Percentiles rank a stretch among this genome's conserved stretches.
These are phyloP conservation scores for Fusarium gaditjirri DNA, from an alignment of 2,329 filamentous ascomycete species.

Conservation along the genomic window DNA sequence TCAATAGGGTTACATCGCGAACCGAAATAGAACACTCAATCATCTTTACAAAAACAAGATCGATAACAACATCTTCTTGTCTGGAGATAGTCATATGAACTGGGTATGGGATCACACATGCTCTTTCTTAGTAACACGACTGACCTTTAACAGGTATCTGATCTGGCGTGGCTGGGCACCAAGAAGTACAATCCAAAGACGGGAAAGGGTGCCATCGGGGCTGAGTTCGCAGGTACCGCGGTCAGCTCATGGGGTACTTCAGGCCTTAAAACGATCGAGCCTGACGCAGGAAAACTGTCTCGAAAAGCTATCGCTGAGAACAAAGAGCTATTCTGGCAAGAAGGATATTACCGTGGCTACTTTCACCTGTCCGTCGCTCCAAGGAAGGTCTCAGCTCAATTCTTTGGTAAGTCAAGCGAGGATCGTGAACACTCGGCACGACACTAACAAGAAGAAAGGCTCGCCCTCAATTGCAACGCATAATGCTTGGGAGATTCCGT, in stretches of 20 bases:
- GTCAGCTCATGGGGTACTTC: background rate
- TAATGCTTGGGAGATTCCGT: background rate
- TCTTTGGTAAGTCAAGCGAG: background rate
- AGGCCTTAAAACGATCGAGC: background rate
- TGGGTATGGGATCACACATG: background rate
- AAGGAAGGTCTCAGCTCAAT: background rate
- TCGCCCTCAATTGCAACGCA: background rate
- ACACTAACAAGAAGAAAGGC: background rate
- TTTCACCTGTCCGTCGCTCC: background rate
- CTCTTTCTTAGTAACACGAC: rapidly evolving
- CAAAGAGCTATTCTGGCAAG: background rate
- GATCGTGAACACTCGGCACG: rapidly evolving
- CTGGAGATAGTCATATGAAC: background rate
- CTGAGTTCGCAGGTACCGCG: background rate
- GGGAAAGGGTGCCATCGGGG: background rate
- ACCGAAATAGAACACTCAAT: background rate
- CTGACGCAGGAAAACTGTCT: background rate
- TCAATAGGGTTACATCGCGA: background rate
- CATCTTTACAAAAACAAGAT: conserved; percentile 3
- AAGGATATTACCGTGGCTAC: background rate
- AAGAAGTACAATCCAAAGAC: background rate
- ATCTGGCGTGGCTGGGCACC: background rate
- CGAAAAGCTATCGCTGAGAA: background rate
- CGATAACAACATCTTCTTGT: conserved; percentile 1
- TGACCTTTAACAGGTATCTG: background rate